A percentile compares a stretch with the other conserved stretches of the same genome.
Conservation (phyloP, 2,329 filamentous ascomycete species). For the Diaporthe destruens region DNA sequence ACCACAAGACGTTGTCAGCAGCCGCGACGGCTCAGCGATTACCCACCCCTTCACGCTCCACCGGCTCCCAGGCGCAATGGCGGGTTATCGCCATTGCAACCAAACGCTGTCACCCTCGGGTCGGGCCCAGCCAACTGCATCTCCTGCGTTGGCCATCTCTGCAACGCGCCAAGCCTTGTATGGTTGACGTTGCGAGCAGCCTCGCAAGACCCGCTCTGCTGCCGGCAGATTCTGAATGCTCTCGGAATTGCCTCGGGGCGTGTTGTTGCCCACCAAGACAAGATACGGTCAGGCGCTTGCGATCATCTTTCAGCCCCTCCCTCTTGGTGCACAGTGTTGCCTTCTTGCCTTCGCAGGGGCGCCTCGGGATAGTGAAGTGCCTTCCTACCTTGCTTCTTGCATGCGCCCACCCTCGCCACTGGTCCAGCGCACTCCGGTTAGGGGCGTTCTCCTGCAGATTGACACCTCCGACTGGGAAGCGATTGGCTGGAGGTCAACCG, state of each 20-base stretch:
- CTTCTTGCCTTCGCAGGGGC: conserved; percentile 8
- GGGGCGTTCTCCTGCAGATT: conserved; percentile 26
- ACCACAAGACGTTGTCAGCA: background rate
- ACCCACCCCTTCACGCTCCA: background rate
- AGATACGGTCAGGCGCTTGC: conserved; percentile 13
- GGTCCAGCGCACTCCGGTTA: conserved; percentile 22
- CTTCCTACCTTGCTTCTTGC: conserved; percentile 33
- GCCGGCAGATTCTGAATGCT: background rate
- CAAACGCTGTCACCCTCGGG: conserved; percentile 2
- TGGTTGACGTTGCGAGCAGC: conserved; percentile 20
- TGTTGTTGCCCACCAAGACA: conserved; percentile 10
- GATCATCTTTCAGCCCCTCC: conserved; percentile 21
- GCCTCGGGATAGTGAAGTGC: conserved; percentile 26
- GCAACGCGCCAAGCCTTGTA: conserved; percentile 32
- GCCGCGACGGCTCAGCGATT: background rate
- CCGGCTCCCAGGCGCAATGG: background rate
- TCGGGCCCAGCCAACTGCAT: conserved; percentile 4
- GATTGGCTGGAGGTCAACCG: conserved; percentile 26
- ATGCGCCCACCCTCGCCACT: conserved; percentile 30
- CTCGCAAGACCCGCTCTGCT: conserved; percentile 8
- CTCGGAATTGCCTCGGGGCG: background rate
- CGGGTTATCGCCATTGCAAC: conserved; percentile 1
- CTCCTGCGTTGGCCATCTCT: conserved; percentile 11
- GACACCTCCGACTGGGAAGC: conserved; percentile 27
- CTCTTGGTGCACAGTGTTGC: conserved; percentile 2